Percentiles rank a stretch among this genome's conserved stretches.
Evolutionary conservation across 345 rosid genomes (phyloP).

Genomic region (Laguncularia racemosa): DNA sequence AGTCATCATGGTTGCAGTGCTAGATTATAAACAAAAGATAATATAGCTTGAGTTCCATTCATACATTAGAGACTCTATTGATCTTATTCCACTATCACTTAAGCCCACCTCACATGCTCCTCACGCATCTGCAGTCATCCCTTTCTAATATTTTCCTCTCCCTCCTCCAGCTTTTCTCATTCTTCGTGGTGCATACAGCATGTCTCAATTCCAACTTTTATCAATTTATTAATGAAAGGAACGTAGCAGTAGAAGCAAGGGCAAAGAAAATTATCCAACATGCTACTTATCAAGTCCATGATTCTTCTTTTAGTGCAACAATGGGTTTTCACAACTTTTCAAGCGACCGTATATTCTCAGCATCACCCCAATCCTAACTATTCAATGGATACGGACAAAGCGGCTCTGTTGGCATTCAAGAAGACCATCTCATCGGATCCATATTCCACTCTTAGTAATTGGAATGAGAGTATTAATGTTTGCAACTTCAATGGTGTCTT

Average conservation of each 20-base stretch:
- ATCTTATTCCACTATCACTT: background rate
- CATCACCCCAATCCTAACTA: background rate
- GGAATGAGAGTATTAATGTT: constrained; percentile 28
- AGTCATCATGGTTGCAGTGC: constrained; percentile 14
- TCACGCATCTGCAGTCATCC: constrained; percentile 5
- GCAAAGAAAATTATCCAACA: constrained; percentile 1
- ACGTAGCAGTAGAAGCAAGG: background rate
- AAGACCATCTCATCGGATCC: constrained; percentile 22
- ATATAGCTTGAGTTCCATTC: constrained; percentile 1
- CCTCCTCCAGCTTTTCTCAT: background rate
- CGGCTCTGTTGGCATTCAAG: constrained; percentile 42
- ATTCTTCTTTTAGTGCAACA: constrained; percentile 19
- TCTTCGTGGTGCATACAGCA: too few relatives aligned
- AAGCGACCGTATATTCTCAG: constrained; percentile 10
- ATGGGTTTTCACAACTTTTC: constrained; percentile 7
- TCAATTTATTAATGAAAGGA: background rate
- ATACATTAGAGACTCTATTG: constrained; percentile 12
- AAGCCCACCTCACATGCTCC: too few relatives aligned
- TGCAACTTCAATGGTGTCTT: constrained; percentile 37
- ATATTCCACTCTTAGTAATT: constrained; percentile 22
- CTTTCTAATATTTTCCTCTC: background rate
- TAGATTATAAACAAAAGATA: constrained; percentile 1
- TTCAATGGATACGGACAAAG: constrained; percentile 30
- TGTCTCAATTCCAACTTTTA: background rate
- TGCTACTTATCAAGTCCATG: constrained; percentile 15